Base-by-base conservation (phyloP, 2,329 filamentous ascomycete species). In the Aspergillus niger region DNA sequence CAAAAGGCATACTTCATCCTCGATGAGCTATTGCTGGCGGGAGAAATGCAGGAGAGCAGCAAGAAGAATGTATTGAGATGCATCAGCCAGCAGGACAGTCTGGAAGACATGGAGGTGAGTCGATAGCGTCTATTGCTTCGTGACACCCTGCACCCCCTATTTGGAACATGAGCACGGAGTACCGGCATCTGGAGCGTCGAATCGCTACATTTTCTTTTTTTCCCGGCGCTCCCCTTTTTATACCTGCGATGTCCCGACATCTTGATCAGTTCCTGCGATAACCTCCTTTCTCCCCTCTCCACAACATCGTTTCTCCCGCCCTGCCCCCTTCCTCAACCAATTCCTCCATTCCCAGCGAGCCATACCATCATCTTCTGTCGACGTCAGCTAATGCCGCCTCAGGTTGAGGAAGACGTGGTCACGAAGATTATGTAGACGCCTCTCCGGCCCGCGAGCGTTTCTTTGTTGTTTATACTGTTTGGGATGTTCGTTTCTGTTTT, bases 1-100 rank as follows among this genome's bases (percentile, higher is more conserved):
- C 96, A 97, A 70, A 99, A 99, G 80, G 95, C 95, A 62, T 99
- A 99, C 80, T 99, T 98, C 80, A 99, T 99, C 69, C 87, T 99
- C 50, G 95, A 99, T 76, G 95, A 99, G 81, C 85, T 99, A 63
- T 83, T 99, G 67, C 84, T 99, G 68, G 95, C 95, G 5, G 95
- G 95, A 62, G 95, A 99, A 79, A 88, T 99, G 81, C 95, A 99
- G 79, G 95, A 99, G 81, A 98, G 92, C 79, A 98, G 94, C 79
- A 99, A 98, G 83, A 99, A 99, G 87, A 98, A 98, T 73, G 92
- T 99, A 43, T 81, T 99, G 65, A 85, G 95, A 64, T 97, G 94
- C 74, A 99, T 99, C 74, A 91, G 91, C 59, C 95, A 98, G 75
- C 94, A 99, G 79, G 95, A 99, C 79, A 96, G 93, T 62, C 83